A percentile compares a stretch with the other conserved stretches of the same genome.
Conservation (phyloP, 2,329 filamentous ascomycete species). For the Pseudogymnoascus sp. region DNA sequence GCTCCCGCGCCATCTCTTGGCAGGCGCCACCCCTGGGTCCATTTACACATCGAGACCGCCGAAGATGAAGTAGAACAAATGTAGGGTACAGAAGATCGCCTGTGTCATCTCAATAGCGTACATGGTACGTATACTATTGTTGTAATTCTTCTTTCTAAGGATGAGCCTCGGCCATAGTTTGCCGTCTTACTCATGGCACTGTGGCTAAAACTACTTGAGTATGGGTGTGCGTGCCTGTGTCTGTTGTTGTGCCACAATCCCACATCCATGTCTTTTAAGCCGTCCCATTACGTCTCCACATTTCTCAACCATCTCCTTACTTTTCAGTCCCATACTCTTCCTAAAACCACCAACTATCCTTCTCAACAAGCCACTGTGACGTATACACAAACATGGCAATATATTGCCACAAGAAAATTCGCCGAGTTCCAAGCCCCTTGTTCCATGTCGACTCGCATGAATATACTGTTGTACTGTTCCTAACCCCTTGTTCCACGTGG, state of each 20-base stretch:
- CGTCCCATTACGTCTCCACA: neutral
- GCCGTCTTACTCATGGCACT: neutral
- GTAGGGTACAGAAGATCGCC: neutral
- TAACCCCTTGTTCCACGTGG: neutral
- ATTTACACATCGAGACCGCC: neutral
- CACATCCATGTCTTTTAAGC: neutral
- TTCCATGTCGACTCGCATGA: conserved; percentile 2
- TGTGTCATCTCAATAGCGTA: neutral
- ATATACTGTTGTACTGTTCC: neutral
- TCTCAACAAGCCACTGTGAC: neutral
- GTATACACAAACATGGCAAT: neutral
- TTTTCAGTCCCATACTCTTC: neutral
- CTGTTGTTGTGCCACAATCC: neutral
- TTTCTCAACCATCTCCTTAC: neutral
- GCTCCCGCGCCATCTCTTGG: neutral
- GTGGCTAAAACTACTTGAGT: neutral
- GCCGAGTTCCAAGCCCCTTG: neutral
- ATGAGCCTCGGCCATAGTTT: neutral
- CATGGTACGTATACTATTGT: neutral
- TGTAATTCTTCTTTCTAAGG: neutral
- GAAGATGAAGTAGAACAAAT: neutral
- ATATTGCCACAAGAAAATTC: too few relatives aligned
- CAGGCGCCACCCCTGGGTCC: neutral
- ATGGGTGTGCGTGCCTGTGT: neutral
- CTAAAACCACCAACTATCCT: neutral